Base-by-base conservation (phyloP, 1,139 yeast genomes). In the Suhomyces panamericanus region DNA sequence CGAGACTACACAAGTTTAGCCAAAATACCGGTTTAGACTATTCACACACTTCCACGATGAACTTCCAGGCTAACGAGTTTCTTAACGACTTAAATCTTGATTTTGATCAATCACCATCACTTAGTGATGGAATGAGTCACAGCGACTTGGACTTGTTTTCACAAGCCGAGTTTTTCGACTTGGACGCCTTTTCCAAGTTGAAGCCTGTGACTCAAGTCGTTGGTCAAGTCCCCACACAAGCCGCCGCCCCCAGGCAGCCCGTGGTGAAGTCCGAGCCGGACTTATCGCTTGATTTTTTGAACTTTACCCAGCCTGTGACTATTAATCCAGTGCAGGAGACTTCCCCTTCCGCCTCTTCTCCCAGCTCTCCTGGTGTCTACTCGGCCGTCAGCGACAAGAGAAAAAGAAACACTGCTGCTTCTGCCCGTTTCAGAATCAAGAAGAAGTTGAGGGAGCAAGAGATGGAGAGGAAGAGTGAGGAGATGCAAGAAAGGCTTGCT, bases 381-480 rank as follows among this genome's bases (percentile, higher is more conserved):
- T 50, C 53, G 36, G 53, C 61, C 14, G 58, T 58, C 39, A 59
- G 58, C 24, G 80, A 77, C 52, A 85, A 86, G 62, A 75, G 90
- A 41, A 74, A 86, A 41, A 75, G 91, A 51, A 86, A 85, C 66
- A 85, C 93, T 0, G 91, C 90, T 1, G 95, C 95, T 1, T 80
- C 86, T 38, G 93, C 93, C 1, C 70, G 95, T 48, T 85, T 87
- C 70, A 73, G 95, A 51, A 81, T 85, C 56, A 87, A 85, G 72
- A 87, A 85, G 76, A 89, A 87, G 70, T 56, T 83, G 63, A 84
- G 87, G 59, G 96, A 89, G 63, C 89, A 84, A 62, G 91, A 88
- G 62, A 81, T 88, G 84, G 81, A 78, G 54, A 69, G 72, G 48
- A 71, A 61, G 43, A 69, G 81, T 35, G 69, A 64, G 47, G 69